A percentile compares a stretch with the other conserved stretches of the same genome.
Conservation (phyloP, 306 rosid genomes). For the Oemleria cerasiformis region DNA sequence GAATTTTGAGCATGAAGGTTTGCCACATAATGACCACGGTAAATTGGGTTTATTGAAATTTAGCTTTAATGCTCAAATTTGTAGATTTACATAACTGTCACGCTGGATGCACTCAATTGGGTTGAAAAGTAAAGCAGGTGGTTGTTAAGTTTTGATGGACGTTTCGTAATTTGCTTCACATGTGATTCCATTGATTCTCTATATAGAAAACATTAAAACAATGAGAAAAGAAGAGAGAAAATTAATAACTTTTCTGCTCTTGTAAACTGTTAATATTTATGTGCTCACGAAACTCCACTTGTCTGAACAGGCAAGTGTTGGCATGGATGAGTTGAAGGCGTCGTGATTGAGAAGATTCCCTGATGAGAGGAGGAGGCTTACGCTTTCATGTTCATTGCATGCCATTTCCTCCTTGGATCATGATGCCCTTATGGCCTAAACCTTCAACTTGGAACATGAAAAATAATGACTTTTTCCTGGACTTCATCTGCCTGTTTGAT, state of each 20-base stretch:
- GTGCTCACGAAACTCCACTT: slow-evolving; percentile 10
- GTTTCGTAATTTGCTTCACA: background rate
- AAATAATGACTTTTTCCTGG: slow-evolving; percentile 8
- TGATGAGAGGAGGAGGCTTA: slow-evolving; percentile 15
- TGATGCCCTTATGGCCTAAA: background rate
- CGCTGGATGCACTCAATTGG: background rate
- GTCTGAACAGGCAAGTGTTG: slow-evolving; percentile 62
- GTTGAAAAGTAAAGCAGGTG: background rate
- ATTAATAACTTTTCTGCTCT: slow-evolving; percentile 7
- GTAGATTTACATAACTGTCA: background rate
- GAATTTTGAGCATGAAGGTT: background rate
- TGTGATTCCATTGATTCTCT: background rate
- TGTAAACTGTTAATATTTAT: background rate
- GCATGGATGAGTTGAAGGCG: slow-evolving; percentile 90
- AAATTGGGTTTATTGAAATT: background rate
- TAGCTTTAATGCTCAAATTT: background rate
- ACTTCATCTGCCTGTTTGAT: background rate
- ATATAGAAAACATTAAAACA: background rate
- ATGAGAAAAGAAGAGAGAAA: background rate
- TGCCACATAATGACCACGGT: background rate
- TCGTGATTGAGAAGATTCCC: background rate
- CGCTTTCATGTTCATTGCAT: background rate
- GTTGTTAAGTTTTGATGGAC: background rate
- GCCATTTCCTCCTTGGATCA: background rate
- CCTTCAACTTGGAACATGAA: slow-evolving; percentile 10